A percentile compares a stretch with the other conserved stretches of the same genome.
These are phyloP conservation scores for Globisporangium radiosum DNA, from an alignment of 352 stramenopile genomes.

Conservation along the genomic window DNA sequence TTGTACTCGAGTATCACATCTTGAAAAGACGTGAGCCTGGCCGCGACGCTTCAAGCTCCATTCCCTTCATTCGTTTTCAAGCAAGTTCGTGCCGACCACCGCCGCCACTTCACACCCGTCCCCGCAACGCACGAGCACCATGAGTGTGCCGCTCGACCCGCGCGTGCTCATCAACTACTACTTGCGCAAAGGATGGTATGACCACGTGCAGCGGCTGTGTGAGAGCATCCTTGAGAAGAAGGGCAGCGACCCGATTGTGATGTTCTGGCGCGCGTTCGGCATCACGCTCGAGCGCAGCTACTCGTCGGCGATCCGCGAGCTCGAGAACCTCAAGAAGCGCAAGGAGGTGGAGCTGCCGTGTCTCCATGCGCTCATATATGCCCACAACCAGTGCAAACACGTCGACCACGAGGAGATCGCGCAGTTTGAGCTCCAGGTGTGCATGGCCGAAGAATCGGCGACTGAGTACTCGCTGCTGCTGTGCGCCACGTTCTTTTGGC, in stretches of 20 bases:
- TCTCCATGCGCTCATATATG: slow-evolving; percentile 72
- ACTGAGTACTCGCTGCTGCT: slow-evolving; percentile 47
- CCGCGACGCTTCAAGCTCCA: too few relatives aligned
- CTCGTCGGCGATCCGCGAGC: slow-evolving; percentile 77
- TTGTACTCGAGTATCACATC: not conserved
- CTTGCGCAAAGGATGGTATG: slow-evolving; percentile 81
- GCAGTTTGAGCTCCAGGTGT: slow-evolving; percentile 70
- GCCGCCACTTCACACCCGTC: not conserved
- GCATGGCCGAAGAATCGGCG: slow-evolving; percentile 71
- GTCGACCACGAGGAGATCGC: slow-evolving; percentile 75
- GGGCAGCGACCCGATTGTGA: slow-evolving; percentile 64
- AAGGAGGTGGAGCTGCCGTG: slow-evolving; percentile 76
- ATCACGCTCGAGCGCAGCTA: slow-evolving; percentile 73
- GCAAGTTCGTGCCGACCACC: not conserved
- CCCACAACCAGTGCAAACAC: slow-evolving; percentile 69
- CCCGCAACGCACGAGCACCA: not conserved
- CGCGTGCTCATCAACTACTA: slow-evolving; percentile 86
- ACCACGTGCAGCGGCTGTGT: slow-evolving; percentile 80
- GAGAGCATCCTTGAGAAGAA: slow-evolving; percentile 77
- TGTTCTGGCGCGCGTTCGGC: slow-evolving; percentile 86
- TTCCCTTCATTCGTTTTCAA: not conserved
- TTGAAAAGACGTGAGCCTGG: too few relatives aligned
- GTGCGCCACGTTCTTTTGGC: slow-evolving; percentile 77
- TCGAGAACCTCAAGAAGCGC: slow-evolving; percentile 77
- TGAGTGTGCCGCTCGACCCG: slow-evolving; percentile 32